phyloP scores from a whole-genome alignment of 352 stramenopile species.

The Phytopythium cucurbitacearum region DNA sequence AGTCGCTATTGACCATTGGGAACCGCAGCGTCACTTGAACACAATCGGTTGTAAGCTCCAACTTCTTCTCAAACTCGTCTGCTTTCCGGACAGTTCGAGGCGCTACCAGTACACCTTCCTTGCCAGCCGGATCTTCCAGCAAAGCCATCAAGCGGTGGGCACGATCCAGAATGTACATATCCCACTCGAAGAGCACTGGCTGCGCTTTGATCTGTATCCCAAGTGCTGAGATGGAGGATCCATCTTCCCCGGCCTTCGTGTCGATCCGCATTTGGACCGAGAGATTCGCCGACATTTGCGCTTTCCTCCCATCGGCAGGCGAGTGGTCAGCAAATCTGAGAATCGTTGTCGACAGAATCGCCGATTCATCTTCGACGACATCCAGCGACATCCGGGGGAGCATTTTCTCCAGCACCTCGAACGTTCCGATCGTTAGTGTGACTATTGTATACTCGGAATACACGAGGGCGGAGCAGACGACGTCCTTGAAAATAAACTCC shows the following conservation, averaged over 20 bases:
- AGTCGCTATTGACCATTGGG: constrained; percentile 79
- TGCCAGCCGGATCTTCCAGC: constrained; percentile 48
- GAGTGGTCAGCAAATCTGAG: constrained; percentile 61
- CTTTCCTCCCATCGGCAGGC: constrained; percentile 47
- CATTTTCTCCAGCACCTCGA: constrained; percentile 71
- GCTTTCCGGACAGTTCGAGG: background rate
- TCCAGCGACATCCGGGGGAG: constrained; percentile 75
- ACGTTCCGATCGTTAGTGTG: constrained; percentile 50
- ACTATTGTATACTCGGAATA: constrained; percentile 55
- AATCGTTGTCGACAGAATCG: constrained; percentile 55
- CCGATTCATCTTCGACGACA: constrained; percentile 47
- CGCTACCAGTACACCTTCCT: constrained; percentile 9
- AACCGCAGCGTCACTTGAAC: constrained; percentile 74
- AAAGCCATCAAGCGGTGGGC: constrained; percentile 67
- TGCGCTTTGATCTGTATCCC: constrained; percentile 67
- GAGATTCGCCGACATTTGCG: constrained; percentile 62
- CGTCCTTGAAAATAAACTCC: constrained; percentile 63
- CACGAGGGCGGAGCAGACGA: constrained; percentile 56
- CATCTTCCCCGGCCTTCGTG: constrained; percentile 30
- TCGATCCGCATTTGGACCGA: constrained; percentile 68
- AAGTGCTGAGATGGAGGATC: constrained; percentile 28
- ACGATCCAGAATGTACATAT: constrained; percentile 85
- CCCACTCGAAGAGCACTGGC: constrained; percentile 76
- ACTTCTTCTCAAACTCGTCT: constrained; percentile 38
- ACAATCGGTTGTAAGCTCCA: constrained; percentile 73